Conservation (phyloP, 345 rosid species). For the Clausena lansium region DNA sequence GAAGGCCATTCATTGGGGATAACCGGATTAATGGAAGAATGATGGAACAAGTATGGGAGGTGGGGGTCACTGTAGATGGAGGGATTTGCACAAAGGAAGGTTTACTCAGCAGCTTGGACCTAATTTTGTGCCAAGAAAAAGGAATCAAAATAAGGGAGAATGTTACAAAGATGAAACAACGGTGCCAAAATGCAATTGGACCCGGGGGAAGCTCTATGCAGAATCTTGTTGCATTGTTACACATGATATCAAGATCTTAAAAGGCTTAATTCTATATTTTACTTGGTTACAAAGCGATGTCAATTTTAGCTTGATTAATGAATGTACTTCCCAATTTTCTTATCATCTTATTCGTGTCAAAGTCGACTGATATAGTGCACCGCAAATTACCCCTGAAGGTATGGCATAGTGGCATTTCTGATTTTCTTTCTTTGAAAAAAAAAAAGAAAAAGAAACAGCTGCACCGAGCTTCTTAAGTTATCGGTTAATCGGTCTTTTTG, state of each 20-base stretch:
- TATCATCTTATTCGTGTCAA: too few species aligned
- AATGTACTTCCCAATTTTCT: too few species aligned
- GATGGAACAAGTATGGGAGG: conserved; percentile 30
- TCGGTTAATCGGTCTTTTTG: too few species aligned
- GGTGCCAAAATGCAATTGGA: conserved; percentile 11
- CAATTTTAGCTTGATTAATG: too few species aligned
- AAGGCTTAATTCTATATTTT: neutral
- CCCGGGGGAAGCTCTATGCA: conserved; percentile 21
- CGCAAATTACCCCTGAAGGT: too few species aligned
- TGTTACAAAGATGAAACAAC: conserved; percentile 1
- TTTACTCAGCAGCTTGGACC: conserved; percentile 5
- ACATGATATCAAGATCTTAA: neutral
- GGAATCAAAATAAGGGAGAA: conserved; percentile 28
- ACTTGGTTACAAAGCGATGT: neutral
- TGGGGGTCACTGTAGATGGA: conserved; percentile 23
- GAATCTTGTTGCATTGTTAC: conserved; percentile 19
- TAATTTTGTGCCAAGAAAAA: conserved; percentile 9
- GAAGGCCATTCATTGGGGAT: conserved; percentile 42
- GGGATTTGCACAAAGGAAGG: conserved; percentile 16
- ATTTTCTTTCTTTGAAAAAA: too few species aligned
- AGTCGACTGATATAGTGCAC: too few species aligned
- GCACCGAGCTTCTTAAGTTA: too few species aligned
- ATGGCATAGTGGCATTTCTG: too few species aligned
- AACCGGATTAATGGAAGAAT: conserved; percentile 36
- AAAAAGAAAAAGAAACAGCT: too few species aligned